These are phyloP conservation scores for Trichoderma lentiforme DNA, from an alignment of 2,329 filamentous ascomycete species.

Conservation along the genomic window DNA sequence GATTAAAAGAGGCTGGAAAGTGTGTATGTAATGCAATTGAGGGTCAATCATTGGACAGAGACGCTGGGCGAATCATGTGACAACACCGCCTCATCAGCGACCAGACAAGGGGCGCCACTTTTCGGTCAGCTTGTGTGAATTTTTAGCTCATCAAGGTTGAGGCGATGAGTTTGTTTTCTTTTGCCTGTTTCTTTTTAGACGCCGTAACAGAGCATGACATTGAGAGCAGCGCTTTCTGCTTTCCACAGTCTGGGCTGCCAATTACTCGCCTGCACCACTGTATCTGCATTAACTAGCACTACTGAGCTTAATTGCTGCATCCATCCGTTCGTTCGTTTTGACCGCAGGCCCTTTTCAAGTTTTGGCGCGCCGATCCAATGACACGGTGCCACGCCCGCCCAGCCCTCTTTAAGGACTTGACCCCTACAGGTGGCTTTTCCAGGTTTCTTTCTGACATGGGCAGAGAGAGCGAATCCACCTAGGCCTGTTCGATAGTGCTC, in stretches of 20 bases:
- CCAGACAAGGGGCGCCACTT: not conserved
- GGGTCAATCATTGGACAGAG: not conserved
- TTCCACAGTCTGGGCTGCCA: not conserved
- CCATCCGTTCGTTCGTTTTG: not conserved
- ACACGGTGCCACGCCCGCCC: conserved; percentile 9
- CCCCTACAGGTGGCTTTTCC: conserved; percentile 3
- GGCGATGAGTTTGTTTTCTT: not conserved
- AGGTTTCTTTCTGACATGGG: not conserved
- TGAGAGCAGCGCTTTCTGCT: no score
- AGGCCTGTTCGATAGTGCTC: not conserved
- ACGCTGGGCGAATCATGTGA: conserved; percentile 5
- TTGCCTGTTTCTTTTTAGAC: not conserved
- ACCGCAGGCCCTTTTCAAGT: not conserved
- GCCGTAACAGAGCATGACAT: not conserved
- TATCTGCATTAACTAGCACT: not conserved
- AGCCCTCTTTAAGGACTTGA: not conserved
- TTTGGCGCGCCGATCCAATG: conserved; percentile 10
- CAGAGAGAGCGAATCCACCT: not conserved
- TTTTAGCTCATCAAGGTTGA: not conserved
- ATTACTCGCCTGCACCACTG: not conserved
- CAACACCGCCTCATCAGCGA: conserved; percentile 19
- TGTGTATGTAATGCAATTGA: not conserved
- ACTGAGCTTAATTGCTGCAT: not conserved
- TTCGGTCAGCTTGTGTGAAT: conserved; percentile 10
- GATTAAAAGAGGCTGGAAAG: not conserved